Conservation (phyloP, 176 grass and related monocot species). For the Carex kokanica region DNA sequence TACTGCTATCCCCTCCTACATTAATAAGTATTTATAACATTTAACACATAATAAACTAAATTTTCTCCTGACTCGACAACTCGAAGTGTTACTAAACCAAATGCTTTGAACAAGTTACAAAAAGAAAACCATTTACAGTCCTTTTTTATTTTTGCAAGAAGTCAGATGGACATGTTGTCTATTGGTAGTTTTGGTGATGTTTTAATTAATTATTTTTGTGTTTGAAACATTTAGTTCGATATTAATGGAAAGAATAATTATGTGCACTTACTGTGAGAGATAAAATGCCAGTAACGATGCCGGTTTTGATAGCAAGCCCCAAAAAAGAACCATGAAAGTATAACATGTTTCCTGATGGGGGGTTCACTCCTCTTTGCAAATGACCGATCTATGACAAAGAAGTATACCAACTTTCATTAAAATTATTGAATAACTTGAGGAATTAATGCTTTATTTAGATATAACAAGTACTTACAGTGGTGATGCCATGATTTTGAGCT, state of each 20-base stretch:
- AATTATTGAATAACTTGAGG: not conserved
- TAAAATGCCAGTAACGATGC: constrained; percentile 84
- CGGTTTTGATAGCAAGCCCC: constrained; percentile 84
- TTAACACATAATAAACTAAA: not conserved
- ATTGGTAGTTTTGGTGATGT: not conserved
- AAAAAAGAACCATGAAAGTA: constrained; percentile 69
- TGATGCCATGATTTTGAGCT: constrained; percentile 60
- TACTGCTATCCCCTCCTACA: constrained; percentile 91
- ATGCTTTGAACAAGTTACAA: not conserved
- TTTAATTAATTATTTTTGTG: not conserved
- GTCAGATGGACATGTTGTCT: not conserved
- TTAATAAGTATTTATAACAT: not conserved
- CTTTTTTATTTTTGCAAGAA: not conserved
- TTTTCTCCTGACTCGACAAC: not conserved
- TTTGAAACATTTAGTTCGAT: not conserved
- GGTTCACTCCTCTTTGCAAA: constrained; percentile 76
- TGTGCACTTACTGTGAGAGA: constrained; percentile 74
- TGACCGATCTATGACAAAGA: constrained; percentile 58
- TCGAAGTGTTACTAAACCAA: not conserved
- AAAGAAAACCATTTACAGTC: not conserved
- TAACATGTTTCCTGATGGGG: constrained; percentile 89
- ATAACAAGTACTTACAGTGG: constrained; percentile 44
- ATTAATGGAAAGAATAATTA: not conserved
- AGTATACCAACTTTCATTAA: not conserved
- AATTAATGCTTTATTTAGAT: not conserved